phyloP scores from a whole-genome alignment of 2,329 filamentous ascomycete genomes.

The Oidium heveae region DNA sequence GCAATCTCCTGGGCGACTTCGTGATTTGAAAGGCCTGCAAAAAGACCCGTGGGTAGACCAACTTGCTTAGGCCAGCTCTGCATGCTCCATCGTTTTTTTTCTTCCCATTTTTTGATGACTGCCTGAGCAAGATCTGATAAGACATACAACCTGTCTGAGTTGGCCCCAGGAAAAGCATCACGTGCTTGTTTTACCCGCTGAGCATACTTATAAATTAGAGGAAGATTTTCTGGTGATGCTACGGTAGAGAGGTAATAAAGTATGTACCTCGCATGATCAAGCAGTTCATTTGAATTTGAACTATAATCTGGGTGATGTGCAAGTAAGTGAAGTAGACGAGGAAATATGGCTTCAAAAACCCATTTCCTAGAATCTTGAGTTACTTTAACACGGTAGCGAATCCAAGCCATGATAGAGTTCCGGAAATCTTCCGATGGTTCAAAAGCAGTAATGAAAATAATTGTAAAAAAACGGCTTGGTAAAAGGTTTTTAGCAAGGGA shows the following conservation, averaged over 20 bases:
- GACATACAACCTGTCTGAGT: slow-evolving; percentile 56
- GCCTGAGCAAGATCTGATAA: slow-evolving; percentile 69
- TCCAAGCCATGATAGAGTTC: slow-evolving; percentile 61
- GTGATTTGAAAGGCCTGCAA: slow-evolving; percentile 49
- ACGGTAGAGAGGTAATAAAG: slow-evolving; percentile 68
- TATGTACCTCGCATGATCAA: slow-evolving; percentile 70
- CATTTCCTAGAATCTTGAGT: slow-evolving; percentile 33
- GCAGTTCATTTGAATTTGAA: slow-evolving; percentile 36
- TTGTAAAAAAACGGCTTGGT: slow-evolving; percentile 57
- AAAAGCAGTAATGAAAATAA: slow-evolving; percentile 76
- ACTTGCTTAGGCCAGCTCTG: slow-evolving; percentile 64
- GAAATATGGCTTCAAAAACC: slow-evolving; percentile 57
- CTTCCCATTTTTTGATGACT: slow-evolving; percentile 64
- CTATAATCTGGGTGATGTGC: slow-evolving; percentile 87
- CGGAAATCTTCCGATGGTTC: slow-evolving; percentile 57
- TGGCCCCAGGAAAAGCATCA: slow-evolving; percentile 45
- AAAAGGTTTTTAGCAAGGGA: slow-evolving; percentile 54
- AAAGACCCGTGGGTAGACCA: slow-evolving; percentile 56
- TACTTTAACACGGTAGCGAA: slow-evolving; percentile 51
- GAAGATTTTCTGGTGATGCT: slow-evolving; percentile 66
- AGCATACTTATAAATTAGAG: slow-evolving; percentile 72
- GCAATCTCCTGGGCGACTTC: slow-evolving; percentile 63
- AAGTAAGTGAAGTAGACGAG: slow-evolving; percentile 62
- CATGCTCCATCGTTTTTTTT: slow-evolving; percentile 63
- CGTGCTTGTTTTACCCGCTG: slow-evolving; percentile 78